Base-by-base conservation (phyloP, 208 protist species). In the Endotrypanum monterogeii region DNA sequence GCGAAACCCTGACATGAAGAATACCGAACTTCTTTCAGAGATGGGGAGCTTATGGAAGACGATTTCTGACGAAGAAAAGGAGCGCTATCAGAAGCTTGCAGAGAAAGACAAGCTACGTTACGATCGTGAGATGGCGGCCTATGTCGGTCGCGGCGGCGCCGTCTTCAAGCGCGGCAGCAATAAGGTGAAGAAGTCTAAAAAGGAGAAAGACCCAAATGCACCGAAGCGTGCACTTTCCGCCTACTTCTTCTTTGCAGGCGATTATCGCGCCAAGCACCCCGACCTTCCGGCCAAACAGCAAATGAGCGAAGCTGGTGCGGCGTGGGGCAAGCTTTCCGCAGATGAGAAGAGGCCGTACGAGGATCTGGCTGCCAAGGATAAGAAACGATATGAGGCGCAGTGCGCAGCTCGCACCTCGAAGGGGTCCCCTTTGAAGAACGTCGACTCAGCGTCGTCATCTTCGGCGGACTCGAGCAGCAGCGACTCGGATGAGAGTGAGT, bases 101-200 rank as follows among this genome's bases (percentile, higher is more conserved):
- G 89, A 87, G n/a, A 78, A 89, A 63, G 89, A 96, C 71, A 98
- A 98, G 88, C 66, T 83, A 58, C 86, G 92, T 46, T 91, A 86
- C 73, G 82, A 95, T 14, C 69, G 71, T 6, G 94, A 96, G 28
- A 84, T 97, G 81, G 80, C 84, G 67, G 89, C 83, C 25, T 98
- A 93, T 82, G 69, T 89, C 69, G 86, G 82, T 35, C 63, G 67
- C 16, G 92, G 91, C 57, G 91, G 91, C 30, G 58, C 60, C 32
- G 83, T 86, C 35, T 86, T 87, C 68, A 86, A 87, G 76, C 88
- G 88, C 54, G 75, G 81, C 57, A 75, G 76, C 25, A 85, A 85
- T 57, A 84, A 86, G 73, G 55, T 44, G 41, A 89, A 89, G 70
- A 83, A 72, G 76, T 51, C 68, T 54, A 89, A 89, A 50, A 94